Conservation (phyloP, 257 asterid species). For the Primulina tabacum region DNA sequence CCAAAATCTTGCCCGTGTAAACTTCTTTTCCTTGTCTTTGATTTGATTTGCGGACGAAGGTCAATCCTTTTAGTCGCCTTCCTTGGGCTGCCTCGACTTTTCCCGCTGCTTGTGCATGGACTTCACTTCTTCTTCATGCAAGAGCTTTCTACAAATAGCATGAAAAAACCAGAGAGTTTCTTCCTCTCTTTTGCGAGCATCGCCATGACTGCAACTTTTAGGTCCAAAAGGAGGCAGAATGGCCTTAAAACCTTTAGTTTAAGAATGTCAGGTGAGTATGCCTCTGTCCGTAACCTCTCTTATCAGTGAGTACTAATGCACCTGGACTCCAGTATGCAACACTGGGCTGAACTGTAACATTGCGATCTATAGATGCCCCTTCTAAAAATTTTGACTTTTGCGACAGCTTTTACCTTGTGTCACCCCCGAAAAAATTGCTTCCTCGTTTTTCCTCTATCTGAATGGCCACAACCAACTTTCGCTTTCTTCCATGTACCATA, state of each 20-base stretch:
- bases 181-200: slow-evolving; percentile 73
- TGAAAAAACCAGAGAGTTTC: slow-evolving; percentile 65
- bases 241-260: slow-evolving; percentile 32
- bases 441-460: too few relatives aligned
- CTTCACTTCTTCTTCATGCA: slow-evolving; percentile 75
- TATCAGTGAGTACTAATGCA: slow-evolving; percentile 30
- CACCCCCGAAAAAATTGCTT: too few relatives aligned
- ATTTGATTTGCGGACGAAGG: slow-evolving; percentile 48
- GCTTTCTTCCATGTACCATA: too few relatives aligned
- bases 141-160: slow-evolving; percentile 58
- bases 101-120: slow-evolving; percentile 38
- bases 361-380: too few relatives aligned
- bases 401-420: too few relatives aligned
- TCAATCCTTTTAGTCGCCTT: slow-evolving; percentile 52
- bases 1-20: slow-evolving; percentile 45
- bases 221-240: slow-evolving; percentile 64
- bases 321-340: slow-evolving; percentile 28
- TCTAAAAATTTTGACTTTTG: too few relatives aligned
- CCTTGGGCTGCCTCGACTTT: slow-evolving; percentile 26
- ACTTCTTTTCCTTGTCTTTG: slow-evolving; percentile 46
- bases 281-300: slow-evolving; percentile 20
- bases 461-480: too few relatives aligned
- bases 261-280: slow-evolving; percentile 17
- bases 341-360: too few relatives aligned
- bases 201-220: slow-evolving; percentile 48